Base-by-base conservation (phyloP, 331 rosid genomes). In the Acacia concinna region DNA sequence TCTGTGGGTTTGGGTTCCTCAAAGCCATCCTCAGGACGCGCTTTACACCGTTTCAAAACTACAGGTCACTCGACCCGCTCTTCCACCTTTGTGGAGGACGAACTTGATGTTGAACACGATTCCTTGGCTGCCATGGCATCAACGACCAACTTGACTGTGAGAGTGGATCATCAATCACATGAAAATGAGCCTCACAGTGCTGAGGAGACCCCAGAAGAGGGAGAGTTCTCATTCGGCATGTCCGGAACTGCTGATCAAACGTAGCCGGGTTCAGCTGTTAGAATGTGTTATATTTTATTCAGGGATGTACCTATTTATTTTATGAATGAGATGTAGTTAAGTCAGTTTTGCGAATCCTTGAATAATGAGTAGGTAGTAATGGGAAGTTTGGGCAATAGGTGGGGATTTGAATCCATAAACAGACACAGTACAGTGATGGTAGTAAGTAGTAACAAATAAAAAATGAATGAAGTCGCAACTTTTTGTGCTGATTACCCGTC, bases 41-140 rank as follows among this genome's bases (percentile, higher is more conserved):
- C 88, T 30, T 81, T 90, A 12, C 96, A 87, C 46, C 99, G 98
- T 30, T 93, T 83, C 89, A 86, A 91, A 82, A 93, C 98, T 3
- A 90, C 87, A 0, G 96, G 94, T 17, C 97, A 91, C 85, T 83
- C 94, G 25, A 83, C 92, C 9, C 88, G 71, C 71, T 8, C 77
- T 5, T 27, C 87, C 4, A 3, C 78, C 14, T 77, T 62, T 12
- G 91, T 83, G 4, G 88, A n/a, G 0, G 74, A 82, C 6, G 72
- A 90, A 71, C 31, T 28, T 35, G 93, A 91, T 68, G 41, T 28
- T 38, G 97, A 91, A 71, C 71, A 69, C 3, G 85, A 78, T 3
- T 67, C 84, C 20, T 8, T 77, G 80, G 74, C 84, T 38, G 86
- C 93, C 27, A 0, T 12, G 27, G 63, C 86, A 3, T 57, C 86